phyloP scores from a whole-genome alignment of 768 basidiomycete species.

The Lactarius trivialis region DNA sequence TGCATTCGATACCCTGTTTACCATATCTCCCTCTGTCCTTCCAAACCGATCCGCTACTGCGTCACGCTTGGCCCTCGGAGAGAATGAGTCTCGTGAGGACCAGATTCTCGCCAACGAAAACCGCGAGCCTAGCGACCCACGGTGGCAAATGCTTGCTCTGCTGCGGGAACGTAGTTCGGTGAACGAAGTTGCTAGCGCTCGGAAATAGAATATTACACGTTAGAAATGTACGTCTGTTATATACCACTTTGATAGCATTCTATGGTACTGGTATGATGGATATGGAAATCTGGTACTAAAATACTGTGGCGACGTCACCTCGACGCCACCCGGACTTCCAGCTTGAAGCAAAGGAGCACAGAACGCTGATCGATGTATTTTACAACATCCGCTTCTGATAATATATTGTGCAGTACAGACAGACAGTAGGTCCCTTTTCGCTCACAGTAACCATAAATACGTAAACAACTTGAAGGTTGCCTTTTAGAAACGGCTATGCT shows the following conservation, averaged over 20 bases:
- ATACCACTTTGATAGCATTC: neutral
- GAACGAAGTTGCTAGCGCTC: conserved; percentile 42
- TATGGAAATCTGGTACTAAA: neutral
- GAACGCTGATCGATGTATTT: too few relatives aligned
- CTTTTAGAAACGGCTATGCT: too few relatives aligned
- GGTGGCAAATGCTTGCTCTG: conserved; percentile 74
- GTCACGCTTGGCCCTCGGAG: conserved; percentile 56
- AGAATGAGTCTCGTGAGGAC: conserved; percentile 48
- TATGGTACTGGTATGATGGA: neutral
- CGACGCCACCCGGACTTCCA: too few relatives aligned
- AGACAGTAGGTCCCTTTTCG: too few relatives aligned
- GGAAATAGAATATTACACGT: conserved; percentile 28
- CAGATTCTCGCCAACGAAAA: conserved; percentile 51
- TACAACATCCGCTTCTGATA: too few relatives aligned
- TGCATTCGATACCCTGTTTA: conserved; percentile 74
- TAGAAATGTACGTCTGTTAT: neutral
- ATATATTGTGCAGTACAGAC: too few relatives aligned
- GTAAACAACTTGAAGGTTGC: too few relatives aligned
- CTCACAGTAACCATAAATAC: too few relatives aligned
- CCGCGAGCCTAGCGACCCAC: conserved; percentile 54
- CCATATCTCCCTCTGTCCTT: conserved; percentile 67
- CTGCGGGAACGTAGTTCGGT: conserved; percentile 69
- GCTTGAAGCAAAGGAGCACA: too few relatives aligned
- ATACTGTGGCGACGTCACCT: neutral
- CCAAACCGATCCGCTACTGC: conserved; percentile 76